A percentile compares a stretch with the other conserved stretches of the same genome.
Evolutionary conservation across 2,329 filamentous ascomycete genomes (phyloP).

Genomic region (Hypoxylon sp.): DNA sequence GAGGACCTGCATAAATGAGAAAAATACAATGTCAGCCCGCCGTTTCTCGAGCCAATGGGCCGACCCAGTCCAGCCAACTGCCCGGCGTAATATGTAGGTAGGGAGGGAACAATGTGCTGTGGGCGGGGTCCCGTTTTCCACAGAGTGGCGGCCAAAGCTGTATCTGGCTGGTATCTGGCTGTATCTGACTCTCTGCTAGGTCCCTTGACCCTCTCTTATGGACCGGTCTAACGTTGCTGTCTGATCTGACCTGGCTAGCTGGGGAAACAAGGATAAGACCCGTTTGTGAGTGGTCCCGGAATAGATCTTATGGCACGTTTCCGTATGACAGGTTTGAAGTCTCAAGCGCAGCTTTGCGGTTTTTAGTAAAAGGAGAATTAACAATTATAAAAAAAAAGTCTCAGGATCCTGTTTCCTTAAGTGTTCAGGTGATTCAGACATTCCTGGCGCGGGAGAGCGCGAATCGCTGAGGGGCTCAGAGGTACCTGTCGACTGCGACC

Average conservation of each 20-base stretch:
- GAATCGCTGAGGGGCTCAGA: conserved; percentile 32
- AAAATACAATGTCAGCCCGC: conserved; percentile 49
- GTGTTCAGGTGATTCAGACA: conserved; percentile 7
- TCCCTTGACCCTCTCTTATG: conserved; percentile 11
- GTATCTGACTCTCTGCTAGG: conserved; percentile 1
- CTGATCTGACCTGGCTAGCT: conserved; percentile 29
- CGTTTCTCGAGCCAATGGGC: conserved; percentile 44
- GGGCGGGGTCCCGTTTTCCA: conserved; percentile 31
- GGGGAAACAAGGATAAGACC: conserved; percentile 14
- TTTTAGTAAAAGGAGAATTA: conserved; percentile 14
- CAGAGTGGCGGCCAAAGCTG: conserved; percentile 32
- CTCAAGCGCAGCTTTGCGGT: neutral
- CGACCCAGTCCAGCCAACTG: conserved; percentile 37
- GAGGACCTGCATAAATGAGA: conserved; percentile 51
- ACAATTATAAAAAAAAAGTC: conserved; percentile 4
- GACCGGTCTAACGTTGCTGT: conserved; percentile 6
- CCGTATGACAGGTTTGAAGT: neutral
- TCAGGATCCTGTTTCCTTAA: conserved; percentile 23
- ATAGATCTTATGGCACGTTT: conserved; percentile 13
- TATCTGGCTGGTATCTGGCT: neutral
- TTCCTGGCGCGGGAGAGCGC: conserved; percentile 9
- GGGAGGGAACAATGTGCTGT: conserved; percentile 20
- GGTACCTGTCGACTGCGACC: neutral
- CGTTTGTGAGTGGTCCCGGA: conserved; percentile 23
- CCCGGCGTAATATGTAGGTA: conserved; percentile 33